Evolutionary conservation across 2,329 filamentous ascomycete species (phyloP).

Genomic region (Alternaria incomplexa): DNA sequence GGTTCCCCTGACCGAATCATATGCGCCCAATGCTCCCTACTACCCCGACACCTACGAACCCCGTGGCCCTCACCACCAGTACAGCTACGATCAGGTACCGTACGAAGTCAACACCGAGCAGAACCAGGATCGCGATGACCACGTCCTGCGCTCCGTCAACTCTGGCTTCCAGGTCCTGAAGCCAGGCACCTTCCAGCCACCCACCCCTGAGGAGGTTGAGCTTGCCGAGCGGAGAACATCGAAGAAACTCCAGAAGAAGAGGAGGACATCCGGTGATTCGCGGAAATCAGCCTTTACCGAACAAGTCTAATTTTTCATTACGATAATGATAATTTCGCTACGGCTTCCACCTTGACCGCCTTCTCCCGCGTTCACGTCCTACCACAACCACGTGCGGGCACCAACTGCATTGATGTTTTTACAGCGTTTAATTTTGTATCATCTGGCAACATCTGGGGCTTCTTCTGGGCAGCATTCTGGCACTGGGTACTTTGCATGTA

Average conservation of each 20-base stretch:
- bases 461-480: conserved; percentile 12
- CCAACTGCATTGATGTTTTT: conserved; percentile 32
- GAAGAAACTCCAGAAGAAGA: conserved; percentile 53
- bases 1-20: conserved; percentile 46
- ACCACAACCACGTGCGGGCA: conserved; percentile 19
- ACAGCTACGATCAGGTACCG: conserved; percentile 43
- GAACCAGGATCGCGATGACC: conserved; percentile 37
- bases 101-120: conserved; percentile 37
- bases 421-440: conserved; percentile 33
- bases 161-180: conserved; percentile 50
- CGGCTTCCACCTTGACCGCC: conserved; percentile 10
- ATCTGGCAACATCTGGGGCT: conserved; percentile 20
- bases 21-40: conserved; percentile 41
- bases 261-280: conserved; percentile 39
- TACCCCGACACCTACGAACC: conserved; percentile 47
- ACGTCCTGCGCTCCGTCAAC: conserved; percentile 51
- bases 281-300: conserved; percentile 46
- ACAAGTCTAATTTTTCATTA: conserved; percentile 39
- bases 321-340: conserved; percentile 8
- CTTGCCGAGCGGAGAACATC: conserved; percentile 46
- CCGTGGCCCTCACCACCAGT: conserved; percentile 44
- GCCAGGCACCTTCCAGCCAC: conserved; percentile 47
- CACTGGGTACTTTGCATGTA: conserved; percentile 16
- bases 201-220: conserved; percentile 37
- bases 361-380: too few relatives aligned